Percentiles rank a stretch among this genome's conserved stretches.
These are phyloP conservation scores for Ascochyta koolunga DNA, from an alignment of 2,329 filamentous ascomycete genomes.

Conservation along the genomic window DNA sequence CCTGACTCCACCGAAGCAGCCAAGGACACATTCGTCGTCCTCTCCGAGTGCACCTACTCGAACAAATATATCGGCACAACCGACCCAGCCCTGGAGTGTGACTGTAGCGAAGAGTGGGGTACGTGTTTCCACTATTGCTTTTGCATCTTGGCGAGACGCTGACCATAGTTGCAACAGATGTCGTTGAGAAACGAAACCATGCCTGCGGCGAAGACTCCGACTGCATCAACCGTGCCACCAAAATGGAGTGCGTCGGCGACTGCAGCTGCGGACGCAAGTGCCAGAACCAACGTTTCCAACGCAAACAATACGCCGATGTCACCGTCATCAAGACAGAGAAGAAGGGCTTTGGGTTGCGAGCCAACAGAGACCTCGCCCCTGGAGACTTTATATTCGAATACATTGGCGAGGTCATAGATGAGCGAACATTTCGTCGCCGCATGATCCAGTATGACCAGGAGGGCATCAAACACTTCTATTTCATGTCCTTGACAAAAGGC, in stretches of 20 bases:
- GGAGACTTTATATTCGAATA: constrained; percentile 98
- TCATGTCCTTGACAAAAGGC: constrained; percentile 96
- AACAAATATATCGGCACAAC: constrained; percentile 90
- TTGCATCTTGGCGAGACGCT: constrained; percentile 30
- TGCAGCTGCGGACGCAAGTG: constrained; percentile 88
- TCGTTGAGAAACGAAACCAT: constrained; percentile 65
- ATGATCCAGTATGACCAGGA: constrained; percentile 95
- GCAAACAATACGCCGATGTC: constrained; percentile 86
- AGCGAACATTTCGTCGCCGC: constrained; percentile 83
- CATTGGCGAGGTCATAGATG: constrained; percentile 96
- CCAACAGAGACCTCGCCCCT: constrained; percentile 75
- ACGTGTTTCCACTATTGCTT: constrained; percentile 53
- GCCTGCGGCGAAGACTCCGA: constrained; percentile 96
- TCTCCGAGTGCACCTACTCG: constrained; percentile 86
- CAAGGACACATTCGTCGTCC: constrained; percentile 76
- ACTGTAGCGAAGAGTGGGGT: constrained; percentile 96
- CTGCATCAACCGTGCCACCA: constrained; percentile 97
- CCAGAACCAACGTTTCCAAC: constrained; percentile 94
- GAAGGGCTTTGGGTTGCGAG: constrained; percentile 91
- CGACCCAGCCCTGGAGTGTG: constrained; percentile 92
- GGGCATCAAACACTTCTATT: constrained; percentile 99
- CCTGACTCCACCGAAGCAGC: constrained; percentile 81
- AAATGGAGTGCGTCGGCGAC: constrained; percentile 91
- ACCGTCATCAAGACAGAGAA: constrained; percentile 98
- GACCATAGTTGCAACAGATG: constrained; percentile 51